These are phyloP conservation scores for Penicillium nucicola DNA, from an alignment of 495 filamentous ascomycete genomes.

Conservation along the genomic window DNA sequence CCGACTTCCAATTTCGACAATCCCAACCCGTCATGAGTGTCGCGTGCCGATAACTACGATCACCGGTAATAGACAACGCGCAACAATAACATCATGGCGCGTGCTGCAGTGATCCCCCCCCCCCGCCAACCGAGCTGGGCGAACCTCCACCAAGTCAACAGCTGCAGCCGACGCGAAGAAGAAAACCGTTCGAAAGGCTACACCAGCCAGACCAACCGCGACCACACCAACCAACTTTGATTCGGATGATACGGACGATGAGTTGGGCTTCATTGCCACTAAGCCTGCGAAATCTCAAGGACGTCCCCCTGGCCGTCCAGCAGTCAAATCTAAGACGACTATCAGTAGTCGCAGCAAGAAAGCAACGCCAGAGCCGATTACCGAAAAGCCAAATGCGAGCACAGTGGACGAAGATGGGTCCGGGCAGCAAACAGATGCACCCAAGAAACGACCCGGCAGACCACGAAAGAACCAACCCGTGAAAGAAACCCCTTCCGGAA, in stretches of 20 bases:
- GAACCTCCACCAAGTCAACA: constrained; percentile 16
- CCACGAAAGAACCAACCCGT: constrained; percentile 25
- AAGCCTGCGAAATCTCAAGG: constrained; percentile 14
- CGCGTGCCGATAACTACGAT: constrained; percentile 4
- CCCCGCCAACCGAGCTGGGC: constrained; percentile 30
- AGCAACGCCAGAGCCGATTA: constrained; percentile 5
- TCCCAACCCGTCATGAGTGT: constrained; percentile 19
- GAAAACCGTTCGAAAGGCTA: constrained; percentile 17
- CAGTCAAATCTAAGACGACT: constrained; percentile 7
- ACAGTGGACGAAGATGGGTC: constrained; percentile 23
- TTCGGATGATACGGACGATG: constrained; percentile 40
- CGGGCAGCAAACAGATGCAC: constrained; percentile 21
- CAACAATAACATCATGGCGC: constrained; percentile 33
- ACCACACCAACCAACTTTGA: constrained; percentile 15
- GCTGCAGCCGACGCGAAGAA: constrained; percentile 13
- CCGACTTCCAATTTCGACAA: background rate
- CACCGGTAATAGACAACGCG: constrained; percentile 2
- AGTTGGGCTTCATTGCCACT: constrained; percentile 32
- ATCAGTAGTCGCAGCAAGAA: constrained; percentile 23
- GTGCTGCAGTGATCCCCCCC: constrained; percentile 40
- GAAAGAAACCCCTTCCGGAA: constrained; percentile 5
- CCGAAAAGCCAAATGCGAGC: constrained; percentile 7
- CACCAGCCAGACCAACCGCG: constrained; percentile 12
- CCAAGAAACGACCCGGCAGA: constrained; percentile 35
- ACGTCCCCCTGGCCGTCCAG: constrained; percentile 14